Evolutionary conservation across 805 yeast species (phyloP), one percentile per base, ranked within the genome.

Genomic region (Hemisphaericaspora nanyangensis): DNA sequence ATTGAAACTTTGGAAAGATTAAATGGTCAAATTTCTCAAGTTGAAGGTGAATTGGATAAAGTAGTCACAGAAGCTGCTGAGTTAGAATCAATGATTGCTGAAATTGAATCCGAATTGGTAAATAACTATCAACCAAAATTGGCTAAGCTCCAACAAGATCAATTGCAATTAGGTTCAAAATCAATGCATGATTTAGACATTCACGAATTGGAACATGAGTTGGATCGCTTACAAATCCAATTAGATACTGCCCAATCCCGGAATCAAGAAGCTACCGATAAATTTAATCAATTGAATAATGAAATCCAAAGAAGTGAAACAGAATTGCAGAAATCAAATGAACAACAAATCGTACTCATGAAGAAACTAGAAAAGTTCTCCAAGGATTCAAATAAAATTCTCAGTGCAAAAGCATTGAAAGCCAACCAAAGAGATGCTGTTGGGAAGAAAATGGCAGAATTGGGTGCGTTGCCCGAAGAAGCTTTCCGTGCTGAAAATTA

Each of bases 401-500:
- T 84, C 47, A 73, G 84, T 16, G 82, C 76, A 51, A 85, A 80
- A 46, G 69, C 84, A 2, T 55, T 82, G 4, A 60, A 87, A 35
- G 54, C 65, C 4, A 64, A 70, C 31, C 73, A 95, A 46, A 73
- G 85, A 43, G 86, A 83, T 35, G 95, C 85, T 47, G 59, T 86
- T 17, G 82, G 80, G 46, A 76, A 73, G 43, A 85, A 78, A 52
- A 81, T 89, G 22, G 72, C 90, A 44, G 95, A 85, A 30, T 63
- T 90, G 29, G 97, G 97, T n/a, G 85, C 85, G 3, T 66, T 91
- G 13, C 91, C 96, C 0, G 96, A 89, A 51, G 89, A 85, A 38
- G 89, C 93, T 0, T 80, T 86, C 47, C 70, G 70, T 11, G 45
- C 42, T 19, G 43, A 53, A 2, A 54, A 62, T 1, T 77, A 70